Evolutionary conservation across 345 rosid genomes (phyloP).

Genomic region (Viola odorata): DNA sequence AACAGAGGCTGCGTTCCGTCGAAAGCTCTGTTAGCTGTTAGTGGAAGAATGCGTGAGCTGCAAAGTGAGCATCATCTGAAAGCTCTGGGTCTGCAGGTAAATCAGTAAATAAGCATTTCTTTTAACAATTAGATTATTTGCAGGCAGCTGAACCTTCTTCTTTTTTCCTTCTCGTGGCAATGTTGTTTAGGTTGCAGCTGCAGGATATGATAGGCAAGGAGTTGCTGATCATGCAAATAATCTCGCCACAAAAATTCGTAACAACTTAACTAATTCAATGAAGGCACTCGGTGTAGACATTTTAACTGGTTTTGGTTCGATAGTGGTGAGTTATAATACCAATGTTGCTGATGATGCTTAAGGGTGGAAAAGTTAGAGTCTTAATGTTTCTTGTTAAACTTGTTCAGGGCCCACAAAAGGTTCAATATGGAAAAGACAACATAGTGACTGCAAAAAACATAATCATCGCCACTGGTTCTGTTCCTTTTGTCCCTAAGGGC

Average conservation of each 20-base stretch:
- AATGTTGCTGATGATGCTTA: neutral
- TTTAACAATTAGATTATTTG: neutral
- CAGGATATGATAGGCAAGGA: slow-evolving; percentile 89
- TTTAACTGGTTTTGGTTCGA: slow-evolving; percentile 74
- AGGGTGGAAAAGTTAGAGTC: neutral
- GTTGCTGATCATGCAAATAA: slow-evolving; percentile 98
- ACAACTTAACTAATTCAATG: slow-evolving; percentile 87
- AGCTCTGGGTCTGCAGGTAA: slow-evolving; percentile 92
- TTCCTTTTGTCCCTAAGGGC: slow-evolving; percentile 97
- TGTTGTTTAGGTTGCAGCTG: slow-evolving; percentile 68
- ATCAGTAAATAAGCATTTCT: neutral
- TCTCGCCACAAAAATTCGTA: slow-evolving; percentile 82
- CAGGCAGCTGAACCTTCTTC: neutral
- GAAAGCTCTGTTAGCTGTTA: slow-evolving; percentile 92
- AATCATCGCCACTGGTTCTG: slow-evolving; percentile 95
- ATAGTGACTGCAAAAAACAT: slow-evolving; percentile 69
- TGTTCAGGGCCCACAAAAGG: slow-evolving; percentile 85
- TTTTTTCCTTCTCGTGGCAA: slow-evolving; percentile 2
- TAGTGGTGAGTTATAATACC: slow-evolving; percentile 53
- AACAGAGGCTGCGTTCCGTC: slow-evolving; percentile 99
- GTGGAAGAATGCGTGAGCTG: slow-evolving; percentile 94
- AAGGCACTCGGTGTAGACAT: slow-evolving; percentile 94
- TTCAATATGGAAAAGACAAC: slow-evolving; percentile 73
- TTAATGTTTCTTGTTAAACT: slow-evolving; percentile 5
- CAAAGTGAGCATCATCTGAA: slow-evolving; percentile 94